A percentile compares a stretch with the other conserved stretches of the same genome.
phyloP scores from a whole-genome alignment of 164 flowering plant genomes.

The Vitis amurensis region DNA sequence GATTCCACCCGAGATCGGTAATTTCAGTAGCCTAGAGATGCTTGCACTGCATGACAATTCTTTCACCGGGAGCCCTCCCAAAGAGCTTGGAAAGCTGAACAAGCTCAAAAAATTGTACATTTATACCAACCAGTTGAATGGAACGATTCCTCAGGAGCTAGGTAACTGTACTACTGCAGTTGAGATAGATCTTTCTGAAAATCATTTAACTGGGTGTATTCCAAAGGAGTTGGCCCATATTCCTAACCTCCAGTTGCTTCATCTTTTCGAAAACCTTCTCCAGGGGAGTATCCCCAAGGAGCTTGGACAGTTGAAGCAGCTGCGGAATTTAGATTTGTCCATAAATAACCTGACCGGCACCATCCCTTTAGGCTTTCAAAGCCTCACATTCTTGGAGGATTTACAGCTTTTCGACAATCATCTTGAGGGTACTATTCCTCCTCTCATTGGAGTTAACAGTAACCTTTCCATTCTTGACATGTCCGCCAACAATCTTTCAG shows the following conservation, averaged over 20 bases:
- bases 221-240: slow-evolving; percentile 47
- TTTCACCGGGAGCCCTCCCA: slow-evolving; percentile 47
- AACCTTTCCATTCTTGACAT: slow-evolving; percentile 45
- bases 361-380: slow-evolving; percentile 44
- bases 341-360: slow-evolving; percentile 50
- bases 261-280: slow-evolving; percentile 55
- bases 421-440: slow-evolving; percentile 51
- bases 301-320: slow-evolving; percentile 35
- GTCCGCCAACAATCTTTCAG: slow-evolving; percentile 39
- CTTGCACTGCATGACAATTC: slow-evolving; percentile 47
- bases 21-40: slow-evolving; percentile 40
- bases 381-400: slow-evolving; percentile 35
- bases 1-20: slow-evolving; percentile 55
- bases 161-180: slow-evolving; percentile 38
- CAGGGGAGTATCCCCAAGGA: slow-evolving; percentile 54
- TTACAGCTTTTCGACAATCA: slow-evolving; percentile 51
- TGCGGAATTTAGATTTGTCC: slow-evolving; percentile 49
- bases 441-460: slow-evolving; percentile 35
- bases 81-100: slow-evolving; percentile 48
- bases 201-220: slow-evolving; percentile 43
- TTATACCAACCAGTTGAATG: slow-evolving; percentile 52
- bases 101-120: slow-evolving; percentile 37
- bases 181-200: slow-evolving; percentile 64
- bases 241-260: slow-evolving; percentile 43
- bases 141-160: slow-evolving; percentile 50